Percentiles rank a stretch among this genome's conserved stretches.
Evolutionary conservation across 129 eudicot genomes (phyloP).

Genomic region (Saposhnikovia divaricata): DNA sequence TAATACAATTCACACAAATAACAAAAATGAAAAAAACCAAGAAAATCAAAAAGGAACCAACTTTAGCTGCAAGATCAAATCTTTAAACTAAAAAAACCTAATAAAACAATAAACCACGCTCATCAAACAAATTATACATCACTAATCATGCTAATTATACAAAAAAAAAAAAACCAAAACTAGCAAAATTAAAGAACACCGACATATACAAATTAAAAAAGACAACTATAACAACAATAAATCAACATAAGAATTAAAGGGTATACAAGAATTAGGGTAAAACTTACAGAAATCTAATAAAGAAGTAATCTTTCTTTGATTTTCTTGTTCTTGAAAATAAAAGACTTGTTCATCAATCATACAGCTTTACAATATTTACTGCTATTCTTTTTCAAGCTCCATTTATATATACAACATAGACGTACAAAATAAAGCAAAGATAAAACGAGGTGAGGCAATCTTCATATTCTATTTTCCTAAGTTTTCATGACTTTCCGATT

Average conservation of each 20-base stretch:
- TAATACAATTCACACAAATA: not conserved
- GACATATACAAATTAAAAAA: not conserved
- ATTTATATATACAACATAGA: not conserved
- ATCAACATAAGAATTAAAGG: not conserved
- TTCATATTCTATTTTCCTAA: not conserved
- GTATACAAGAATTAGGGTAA: not conserved
- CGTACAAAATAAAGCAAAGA: not conserved
- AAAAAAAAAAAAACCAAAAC: not conserved
- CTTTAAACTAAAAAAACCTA: not conserved
- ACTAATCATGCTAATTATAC: not conserved
- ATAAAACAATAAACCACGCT: not conserved
- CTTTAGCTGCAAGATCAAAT: not conserved
- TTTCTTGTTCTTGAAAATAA: not conserved
- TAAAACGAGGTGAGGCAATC: not conserved
- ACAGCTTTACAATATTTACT: not conserved
- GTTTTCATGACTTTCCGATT: not conserved
- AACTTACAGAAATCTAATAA: not conserved
- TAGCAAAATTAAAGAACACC: not conserved
- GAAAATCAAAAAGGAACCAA: not conserved
- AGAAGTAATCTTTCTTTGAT: not conserved
- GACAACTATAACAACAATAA: not conserved
- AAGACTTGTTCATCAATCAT: not conserved
- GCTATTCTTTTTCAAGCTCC: not conserved
- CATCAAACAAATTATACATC: not conserved
- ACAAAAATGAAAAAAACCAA: not conserved